Evolutionary conservation across 179 eudicot genomes (phyloP).

Genomic region (Beta corolliflora): DNA sequence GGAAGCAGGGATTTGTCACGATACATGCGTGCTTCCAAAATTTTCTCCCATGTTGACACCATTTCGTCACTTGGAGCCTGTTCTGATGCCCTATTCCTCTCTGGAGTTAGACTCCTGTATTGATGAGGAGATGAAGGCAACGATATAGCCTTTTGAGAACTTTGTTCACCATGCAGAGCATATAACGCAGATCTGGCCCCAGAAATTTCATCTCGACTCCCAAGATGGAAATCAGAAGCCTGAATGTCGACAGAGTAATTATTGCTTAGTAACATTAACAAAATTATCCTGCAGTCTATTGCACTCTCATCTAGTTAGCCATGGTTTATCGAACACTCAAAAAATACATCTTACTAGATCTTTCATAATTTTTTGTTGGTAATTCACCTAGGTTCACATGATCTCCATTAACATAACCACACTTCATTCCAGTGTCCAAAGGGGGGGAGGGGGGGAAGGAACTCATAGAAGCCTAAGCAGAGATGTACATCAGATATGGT

Average conservation of each 20-base stretch:
- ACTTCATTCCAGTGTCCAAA: not conserved
- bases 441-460: not conserved
- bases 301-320: not conserved
- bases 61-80: constrained; percentile 51
- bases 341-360: not conserved
- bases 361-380: not conserved
- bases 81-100: constrained; percentile 43
- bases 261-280: not conserved
- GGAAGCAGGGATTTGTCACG: constrained; percentile 79
- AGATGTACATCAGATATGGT: not conserved
- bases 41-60: constrained; percentile 76
- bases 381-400: not conserved
- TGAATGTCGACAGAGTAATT: constrained; percentile 29
- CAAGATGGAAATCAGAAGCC: constrained; percentile 53
- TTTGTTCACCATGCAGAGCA: constrained; percentile 56
- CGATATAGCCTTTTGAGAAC: constrained; percentile 84
- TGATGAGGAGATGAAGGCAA: constrained; percentile 95
- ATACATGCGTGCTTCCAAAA: constrained; percentile 77
- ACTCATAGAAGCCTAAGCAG: not conserved
- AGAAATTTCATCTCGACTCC: constrained; percentile 57
- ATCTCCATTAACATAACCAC: constrained; percentile 4
- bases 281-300: not conserved
- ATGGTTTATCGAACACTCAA: constrained; percentile 16
- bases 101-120: constrained; percentile 53
- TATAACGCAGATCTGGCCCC: constrained; percentile 52